Base-by-base conservation (phyloP, 2,329 filamentous ascomycete species). In the Aureobasidium sp. region DNA sequence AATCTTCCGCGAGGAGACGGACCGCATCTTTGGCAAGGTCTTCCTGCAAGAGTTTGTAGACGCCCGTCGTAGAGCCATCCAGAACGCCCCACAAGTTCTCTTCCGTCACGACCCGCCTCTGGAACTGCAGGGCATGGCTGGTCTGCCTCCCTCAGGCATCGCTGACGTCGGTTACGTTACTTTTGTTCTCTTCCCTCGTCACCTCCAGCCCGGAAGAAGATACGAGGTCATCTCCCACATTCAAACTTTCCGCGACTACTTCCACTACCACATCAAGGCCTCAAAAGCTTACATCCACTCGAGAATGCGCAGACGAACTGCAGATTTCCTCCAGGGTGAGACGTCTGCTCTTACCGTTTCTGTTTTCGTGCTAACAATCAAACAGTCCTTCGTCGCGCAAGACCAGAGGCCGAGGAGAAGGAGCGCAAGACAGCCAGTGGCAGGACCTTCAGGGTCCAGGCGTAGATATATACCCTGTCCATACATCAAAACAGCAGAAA, bases 261-360 rank as follows among this genome's bases (percentile, higher is more conserved):
- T 99, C 82, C 94, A 99, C 77, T 99, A 99, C 76, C 94, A 99
- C 77, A 99, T 99, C 78, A 99, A 99, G 79, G 95, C 94, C 34
- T 97, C 92, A 65, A 99, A 99, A 82, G 94, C 95, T 59, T 99
- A 97, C 72, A 99, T 99, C 67, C 94, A 99, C 82, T 95, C 92
- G 37, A 86, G 95, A 71, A 99, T 99, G 94, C 87, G 94, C 73
- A 90, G 93, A 80, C 86, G 94, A 75, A 99, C 95, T 10, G 94
- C 94, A 53, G 95, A 99, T 75, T 99, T 99, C 80, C 85, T 99
- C 62, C 95, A 99, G 84, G 90, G 91, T 93, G 79, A 73, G 81
- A 68, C 21, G 8, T 11, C 47, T 48, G 21, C 42, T 25, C 44
- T 1, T 37, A 32, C n/a, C 34, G 25, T 11, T 1, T 32, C 63